phyloP scores from a whole-genome alignment of 164 flowering plant species.

The Protea cynaroides region DNA sequence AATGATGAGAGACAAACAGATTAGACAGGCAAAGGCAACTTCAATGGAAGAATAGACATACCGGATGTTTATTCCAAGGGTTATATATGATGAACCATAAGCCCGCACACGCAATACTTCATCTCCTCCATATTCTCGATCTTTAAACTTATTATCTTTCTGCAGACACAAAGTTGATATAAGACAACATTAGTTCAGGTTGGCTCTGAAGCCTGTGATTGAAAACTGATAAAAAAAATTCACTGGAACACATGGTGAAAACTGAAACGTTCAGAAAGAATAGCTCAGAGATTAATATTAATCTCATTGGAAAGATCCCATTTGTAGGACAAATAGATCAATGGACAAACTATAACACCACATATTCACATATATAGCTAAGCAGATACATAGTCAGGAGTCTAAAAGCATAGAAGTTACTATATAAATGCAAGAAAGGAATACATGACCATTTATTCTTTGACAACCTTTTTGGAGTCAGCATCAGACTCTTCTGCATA shows the following conservation, averaged over 20 bases:
- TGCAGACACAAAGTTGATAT: conserved; percentile 26
- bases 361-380: too few species aligned
- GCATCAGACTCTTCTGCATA: conserved; percentile 39
- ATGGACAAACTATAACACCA: too few species aligned
- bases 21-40: not conserved
- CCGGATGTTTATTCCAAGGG: conserved; percentile 90
- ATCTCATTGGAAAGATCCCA: too few species aligned
- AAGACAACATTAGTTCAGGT: not conserved
- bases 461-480: conserved; percentile 54
- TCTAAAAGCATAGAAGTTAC: too few species aligned
- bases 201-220: too few species aligned
- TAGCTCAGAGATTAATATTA: too few species aligned
- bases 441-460: not conserved
- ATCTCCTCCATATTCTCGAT: conserved; percentile 45
- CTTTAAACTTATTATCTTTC: conserved; percentile 34
- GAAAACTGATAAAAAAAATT: too few species aligned
- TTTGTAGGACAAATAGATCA: too few species aligned
- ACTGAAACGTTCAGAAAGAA: too few species aligned
- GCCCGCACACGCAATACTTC: conserved; percentile 83
- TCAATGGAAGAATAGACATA: conserved; percentile 14
- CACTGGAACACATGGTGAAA: too few species aligned
- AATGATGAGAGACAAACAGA: not conserved
- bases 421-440: too few species aligned
- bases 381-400: too few species aligned
- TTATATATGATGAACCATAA: conserved; percentile 76